A percentile compares a stretch with the other conserved stretches of the same genome.
Evolutionary conservation across 352 stramenopile genomes (phyloP).

Genomic region (Phytophthora syringae): DNA sequence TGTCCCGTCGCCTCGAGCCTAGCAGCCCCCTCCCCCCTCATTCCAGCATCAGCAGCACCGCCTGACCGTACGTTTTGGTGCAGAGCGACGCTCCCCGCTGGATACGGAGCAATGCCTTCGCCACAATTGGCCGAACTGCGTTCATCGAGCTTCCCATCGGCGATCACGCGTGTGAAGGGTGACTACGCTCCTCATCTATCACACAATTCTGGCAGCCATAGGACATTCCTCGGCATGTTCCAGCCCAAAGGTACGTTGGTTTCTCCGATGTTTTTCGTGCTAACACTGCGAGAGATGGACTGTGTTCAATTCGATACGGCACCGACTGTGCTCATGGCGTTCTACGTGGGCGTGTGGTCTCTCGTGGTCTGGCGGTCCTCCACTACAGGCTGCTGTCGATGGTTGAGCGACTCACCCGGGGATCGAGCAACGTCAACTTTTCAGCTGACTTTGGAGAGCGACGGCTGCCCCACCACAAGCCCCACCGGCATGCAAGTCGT

Average conservation of each 20-base stretch:
- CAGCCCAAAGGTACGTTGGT: background rate
- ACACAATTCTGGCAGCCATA: background rate
- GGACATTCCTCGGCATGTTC: background rate
- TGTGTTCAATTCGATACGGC: slow-evolving; percentile 1
- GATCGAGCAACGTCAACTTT: slow-evolving; percentile 1
- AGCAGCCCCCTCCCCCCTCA: background rate
- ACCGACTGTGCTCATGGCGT: background rate
- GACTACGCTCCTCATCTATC: background rate
- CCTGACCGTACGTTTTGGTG: background rate
- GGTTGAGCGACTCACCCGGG: background rate
- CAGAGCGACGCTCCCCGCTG: background rate
- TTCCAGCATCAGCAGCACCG: background rate
- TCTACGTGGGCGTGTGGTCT: background rate
- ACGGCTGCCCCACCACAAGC: background rate
- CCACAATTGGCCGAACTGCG: background rate
- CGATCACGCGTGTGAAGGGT: no score
- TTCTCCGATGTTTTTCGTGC: background rate
- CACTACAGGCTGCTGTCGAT: background rate
- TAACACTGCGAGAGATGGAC: background rate
- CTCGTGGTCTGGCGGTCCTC: background rate
- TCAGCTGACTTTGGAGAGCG: background rate
- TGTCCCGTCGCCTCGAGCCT: background rate
- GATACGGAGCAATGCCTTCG: background rate
- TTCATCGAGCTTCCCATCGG: background rate
- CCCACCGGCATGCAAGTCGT: background rate